Conservation (phyloP, 2,329 filamentous ascomycete genomes). For the Ilyonectria destructans region DNA sequence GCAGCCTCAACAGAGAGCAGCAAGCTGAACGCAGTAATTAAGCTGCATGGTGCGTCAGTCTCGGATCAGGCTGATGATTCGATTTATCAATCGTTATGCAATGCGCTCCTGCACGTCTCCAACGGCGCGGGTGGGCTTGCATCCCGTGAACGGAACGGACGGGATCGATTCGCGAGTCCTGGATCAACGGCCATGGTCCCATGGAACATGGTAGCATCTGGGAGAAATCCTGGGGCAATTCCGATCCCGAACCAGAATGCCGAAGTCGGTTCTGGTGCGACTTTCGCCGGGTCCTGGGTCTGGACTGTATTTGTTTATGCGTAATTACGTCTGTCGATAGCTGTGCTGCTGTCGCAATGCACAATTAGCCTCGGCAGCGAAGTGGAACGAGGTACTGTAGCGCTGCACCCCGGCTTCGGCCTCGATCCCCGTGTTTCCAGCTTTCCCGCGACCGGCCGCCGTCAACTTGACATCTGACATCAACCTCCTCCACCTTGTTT, state of each 20-base stretch:
- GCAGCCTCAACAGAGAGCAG: not conserved
- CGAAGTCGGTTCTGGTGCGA: constrained; percentile 21
- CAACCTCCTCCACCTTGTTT: constrained; percentile 29
- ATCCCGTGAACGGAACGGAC: constrained; percentile 8
- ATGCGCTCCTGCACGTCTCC: constrained; percentile 11
- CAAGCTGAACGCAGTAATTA: not conserved
- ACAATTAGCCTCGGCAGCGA: constrained; percentile 46
- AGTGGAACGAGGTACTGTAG: constrained; percentile 39
- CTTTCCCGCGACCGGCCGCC: constrained; percentile 40
- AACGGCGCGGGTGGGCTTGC: constrained; percentile 7
- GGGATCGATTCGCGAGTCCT: constrained; percentile 21
- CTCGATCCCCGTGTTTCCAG: constrained; percentile 48
- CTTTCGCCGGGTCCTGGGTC: constrained; percentile 13
- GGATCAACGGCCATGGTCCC: constrained; percentile 8
- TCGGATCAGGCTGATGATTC: constrained; percentile 16
- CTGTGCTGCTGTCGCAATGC: not conserved
- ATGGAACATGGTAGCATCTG: constrained; percentile 30
- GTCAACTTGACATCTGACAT: constrained; percentile 45
- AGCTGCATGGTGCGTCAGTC: not conserved
- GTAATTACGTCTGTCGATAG: constrained; percentile 7
- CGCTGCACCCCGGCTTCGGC: constrained; percentile 45
- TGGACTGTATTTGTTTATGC: constrained; percentile 17
- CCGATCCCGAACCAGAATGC: constrained; percentile 26
- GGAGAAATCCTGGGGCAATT: constrained; percentile 33
- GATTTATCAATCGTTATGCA: constrained; percentile 20